A percentile compares a stretch with the other conserved stretches of the same genome.
Evolutionary conservation across 2,329 filamentous ascomycete genomes (phyloP).

Genomic region (Cladophialophora exuberans): DNA sequence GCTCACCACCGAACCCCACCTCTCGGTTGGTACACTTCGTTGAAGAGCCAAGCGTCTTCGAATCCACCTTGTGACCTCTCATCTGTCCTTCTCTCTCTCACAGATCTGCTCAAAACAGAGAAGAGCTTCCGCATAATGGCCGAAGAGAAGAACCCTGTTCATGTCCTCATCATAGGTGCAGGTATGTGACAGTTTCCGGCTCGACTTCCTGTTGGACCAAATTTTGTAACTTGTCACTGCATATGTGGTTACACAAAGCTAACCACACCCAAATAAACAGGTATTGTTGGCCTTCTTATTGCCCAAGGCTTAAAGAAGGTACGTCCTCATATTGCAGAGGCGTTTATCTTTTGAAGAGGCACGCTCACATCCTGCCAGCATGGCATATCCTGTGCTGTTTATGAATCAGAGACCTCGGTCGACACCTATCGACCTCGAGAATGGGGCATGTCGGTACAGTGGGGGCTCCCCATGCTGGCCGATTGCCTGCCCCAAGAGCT

Average conservation of each 20-base stretch:
- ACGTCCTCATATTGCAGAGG: not conserved
- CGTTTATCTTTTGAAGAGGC: not conserved
- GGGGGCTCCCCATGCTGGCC: slow-evolving; percentile 35
- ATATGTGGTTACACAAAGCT: not conserved
- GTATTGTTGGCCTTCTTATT: slow-evolving; percentile 31
- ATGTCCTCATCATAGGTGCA: slow-evolving; percentile 26
- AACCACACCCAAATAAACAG: slow-evolving; percentile 2
- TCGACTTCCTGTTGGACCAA: slow-evolving; percentile 1
- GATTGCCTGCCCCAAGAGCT: slow-evolving; percentile 33
- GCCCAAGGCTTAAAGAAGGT: slow-evolving; percentile 31
- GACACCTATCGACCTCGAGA: slow-evolving; percentile 34
- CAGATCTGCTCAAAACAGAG: not conserved
- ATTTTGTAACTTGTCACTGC: too few species aligned
- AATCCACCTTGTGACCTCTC: too few species aligned
- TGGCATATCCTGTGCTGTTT: slow-evolving; percentile 34
- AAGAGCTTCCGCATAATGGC: slow-evolving; percentile 3
- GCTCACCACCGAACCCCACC: too few species aligned
- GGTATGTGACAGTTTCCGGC: slow-evolving; percentile 12
- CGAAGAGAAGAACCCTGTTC: slow-evolving; percentile 1
- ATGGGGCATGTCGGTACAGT: slow-evolving; percentile 42
- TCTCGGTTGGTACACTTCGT: too few species aligned
- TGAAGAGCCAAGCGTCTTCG: too few species aligned
- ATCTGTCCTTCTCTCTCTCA: not conserved
- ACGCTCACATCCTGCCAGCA: slow-evolving; percentile 17
- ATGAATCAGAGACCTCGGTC: slow-evolving; percentile 32